Percentiles rank a stretch among this genome's conserved stretches.
These are phyloP conservation scores for Penicillium sclerotigenum DNA, from an alignment of 2,329 filamentous ascomycete genomes.

Conservation along the genomic window DNA sequence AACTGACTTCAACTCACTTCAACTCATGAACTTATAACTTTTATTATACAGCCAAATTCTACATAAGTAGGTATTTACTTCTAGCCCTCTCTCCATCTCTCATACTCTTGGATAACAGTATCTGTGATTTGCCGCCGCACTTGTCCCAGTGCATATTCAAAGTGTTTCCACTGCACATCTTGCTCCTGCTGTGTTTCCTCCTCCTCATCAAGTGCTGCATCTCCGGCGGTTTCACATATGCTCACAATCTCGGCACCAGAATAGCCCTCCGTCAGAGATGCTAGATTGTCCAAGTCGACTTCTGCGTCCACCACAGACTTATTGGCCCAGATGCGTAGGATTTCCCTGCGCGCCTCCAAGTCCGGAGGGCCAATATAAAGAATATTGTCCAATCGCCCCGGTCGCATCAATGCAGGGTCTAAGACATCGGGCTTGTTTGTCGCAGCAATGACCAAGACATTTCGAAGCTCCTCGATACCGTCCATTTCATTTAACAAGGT, in stretches of 20 bases:
- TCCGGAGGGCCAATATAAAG: conserved; percentile 85
- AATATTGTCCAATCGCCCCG: conserved; percentile 78
- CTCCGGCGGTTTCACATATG: conserved; percentile 53
- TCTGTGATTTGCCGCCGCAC: conserved; percentile 59
- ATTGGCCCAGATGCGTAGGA: conserved; percentile 66
- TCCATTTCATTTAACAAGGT: conserved; percentile 94
- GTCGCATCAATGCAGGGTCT: conserved; percentile 79
- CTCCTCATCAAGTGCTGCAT: conserved; percentile 52
- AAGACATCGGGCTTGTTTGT: conserved; percentile 87
- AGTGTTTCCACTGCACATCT: conserved; percentile 42
- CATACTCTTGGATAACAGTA: conserved; percentile 58
- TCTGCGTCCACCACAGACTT: conserved; percentile 60
- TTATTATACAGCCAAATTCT: not conserved
- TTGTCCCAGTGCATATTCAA: conserved; percentile 42
- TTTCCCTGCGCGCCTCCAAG: conserved; percentile 67
- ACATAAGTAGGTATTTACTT: conserved; percentile 1
- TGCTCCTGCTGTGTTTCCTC: conserved; percentile 42
- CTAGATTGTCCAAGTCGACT: conserved; percentile 64
- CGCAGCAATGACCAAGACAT: conserved; percentile 82
- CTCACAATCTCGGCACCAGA: conserved; percentile 79
- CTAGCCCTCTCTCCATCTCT: conserved; percentile 48
- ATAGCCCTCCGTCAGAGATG: conserved; percentile 66
- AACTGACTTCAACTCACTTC: not conserved
- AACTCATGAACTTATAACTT: not conserved
- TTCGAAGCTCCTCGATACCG: conserved; percentile 79